Base-by-base conservation (phyloP, 2,329 filamentous ascomycete species). In the Blastomyces silverae region DNA sequence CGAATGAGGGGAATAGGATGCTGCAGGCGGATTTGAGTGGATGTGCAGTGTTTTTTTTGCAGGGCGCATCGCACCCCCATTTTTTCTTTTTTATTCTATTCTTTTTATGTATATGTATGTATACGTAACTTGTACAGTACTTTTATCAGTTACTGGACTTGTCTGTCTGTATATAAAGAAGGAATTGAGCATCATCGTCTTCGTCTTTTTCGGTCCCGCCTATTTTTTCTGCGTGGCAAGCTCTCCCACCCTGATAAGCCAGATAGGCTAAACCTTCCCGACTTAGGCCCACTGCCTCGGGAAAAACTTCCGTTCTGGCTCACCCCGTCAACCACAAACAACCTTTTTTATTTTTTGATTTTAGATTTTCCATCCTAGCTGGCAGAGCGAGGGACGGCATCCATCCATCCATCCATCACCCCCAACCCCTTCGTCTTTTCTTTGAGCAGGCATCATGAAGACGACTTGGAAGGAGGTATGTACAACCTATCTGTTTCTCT, bases 401-500 rank as follows among this genome's bases (percentile, higher is more conserved):
- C 66, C 46, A 44, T 66, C 55, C 62, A 69, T 68, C 68, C 70
- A 70, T 73, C 37, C 13, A 39, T 39, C 37, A 39, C 37, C 70
- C 68, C 64, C 68, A 68, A 66, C 64, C 66, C 64, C 59, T 56
- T 58, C 31, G 42, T 66, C 73, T 67, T 69, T 52, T 55, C 31
- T 55, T 39, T 42, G 31, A 62, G 39, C 61, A 39, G 70, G 72
- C 73, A 77, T 73, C 74, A 84, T 85, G 82, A 85, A 84, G 81
- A 84, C 82, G 59, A 84, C 83, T 53, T 85, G 83, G 82, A 84
- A 85, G 74, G 83, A 85, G 75, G 78, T 80, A 69, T 71, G 76
- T 73, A 17, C 22, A 42, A n/a, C 20, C 20, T 56, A 8, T 34
- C 25, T 61, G 25, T 56, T 42, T 60, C 8, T 52, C 10, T 44